These are phyloP conservation scores for Margaritispora aquatica DNA, from an alignment of 495 filamentous ascomycete species.

Conservation along the genomic window DNA sequence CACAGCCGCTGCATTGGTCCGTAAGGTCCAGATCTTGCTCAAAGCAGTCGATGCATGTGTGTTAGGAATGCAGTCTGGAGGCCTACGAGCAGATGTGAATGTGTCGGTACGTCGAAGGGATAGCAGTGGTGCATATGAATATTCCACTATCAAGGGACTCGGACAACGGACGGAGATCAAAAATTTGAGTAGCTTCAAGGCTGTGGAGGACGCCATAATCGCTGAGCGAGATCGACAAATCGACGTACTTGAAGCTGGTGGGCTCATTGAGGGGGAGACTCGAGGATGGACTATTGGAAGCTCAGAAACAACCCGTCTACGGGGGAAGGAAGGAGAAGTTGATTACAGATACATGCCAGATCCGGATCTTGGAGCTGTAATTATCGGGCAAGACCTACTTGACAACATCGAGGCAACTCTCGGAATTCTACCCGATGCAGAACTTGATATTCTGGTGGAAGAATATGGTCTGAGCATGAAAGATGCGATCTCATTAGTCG, in stretches of 20 bases:
- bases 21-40: slow-evolving; percentile 84
- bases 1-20: slow-evolving; percentile 79
- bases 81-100: slow-evolving; percentile 90
- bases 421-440: slow-evolving; percentile 64
- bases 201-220: slow-evolving; percentile 87
- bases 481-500: slow-evolving; percentile 77
- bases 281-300: slow-evolving; percentile 83
- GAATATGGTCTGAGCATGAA: slow-evolving; percentile 66
- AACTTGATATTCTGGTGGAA: slow-evolving; percentile 50
- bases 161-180: slow-evolving; percentile 97
- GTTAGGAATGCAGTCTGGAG: slow-evolving; percentile 88
- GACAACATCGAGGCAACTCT: slow-evolving; percentile 50
- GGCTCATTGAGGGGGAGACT: slow-evolving; percentile 78
- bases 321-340: slow-evolving; percentile 94
- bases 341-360: slow-evolving; percentile 99
- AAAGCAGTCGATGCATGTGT: slow-evolving; percentile 74
- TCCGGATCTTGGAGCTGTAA: slow-evolving; percentile 76
- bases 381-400: slow-evolving; percentile 67
- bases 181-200: slow-evolving; percentile 90
- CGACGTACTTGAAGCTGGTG: slow-evolving; percentile 67
- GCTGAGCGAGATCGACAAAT: slow-evolving; percentile 91
- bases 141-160: slow-evolving; percentile 51
- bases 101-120: slow-evolving; percentile 68
- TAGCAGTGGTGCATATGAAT: slow-evolving; percentile 37
- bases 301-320: slow-evolving; percentile 68